Evolutionary conservation across 129 eudicot genomes (phyloP), one percentile per base, ranked within the genome.

Genomic region (Flaveria linearis): DNA sequence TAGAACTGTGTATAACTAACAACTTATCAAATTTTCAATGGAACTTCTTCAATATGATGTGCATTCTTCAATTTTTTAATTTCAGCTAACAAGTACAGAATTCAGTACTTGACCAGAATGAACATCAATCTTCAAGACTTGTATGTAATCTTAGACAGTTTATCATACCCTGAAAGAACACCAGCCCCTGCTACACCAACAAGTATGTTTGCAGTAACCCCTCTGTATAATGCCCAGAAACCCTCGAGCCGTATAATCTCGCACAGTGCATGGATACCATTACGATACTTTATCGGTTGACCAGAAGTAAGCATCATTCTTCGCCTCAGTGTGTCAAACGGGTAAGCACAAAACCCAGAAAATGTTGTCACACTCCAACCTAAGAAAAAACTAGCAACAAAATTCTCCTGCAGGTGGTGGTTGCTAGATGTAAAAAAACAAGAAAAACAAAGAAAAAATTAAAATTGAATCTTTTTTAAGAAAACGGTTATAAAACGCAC

Each of bases 291-390:
- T 5, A 75, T 51, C 11, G 89, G 82, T 77, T 95, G 96, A 63
- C 99, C 99, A 55, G 96, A 95, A 16, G 99, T 95, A 69, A 95
- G 84, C 99, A 95, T 95, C 97, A 95, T 91, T 84, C 99, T 86
- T 30, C 99, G 78, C 73, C 99, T 85, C 20, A 95, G 23, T 57
- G 99, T 95, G 84, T 95, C 99, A 74, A 95, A 95, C 18, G 99
- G 99, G 81, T 95, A 95, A 14, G 97, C 97, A 85, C 97, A 89
- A 28, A 95, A 86, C 74, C 99, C 99, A 39, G 99, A 95, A 77
- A 86, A 79, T 1, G 99, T 95, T 45, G 97, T 91, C 79, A 91
- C 87, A 63, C 97, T 84, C 99, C 99, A 95, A 51, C 99, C 97
- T 79, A 91, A 78, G 74, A 89, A 81, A 69, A 95, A 95, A 75